These are phyloP conservation scores for Huntiella abstrusa DNA, from an alignment of 2,329 filamentous ascomycete genomes.

Conservation along the genomic window DNA sequence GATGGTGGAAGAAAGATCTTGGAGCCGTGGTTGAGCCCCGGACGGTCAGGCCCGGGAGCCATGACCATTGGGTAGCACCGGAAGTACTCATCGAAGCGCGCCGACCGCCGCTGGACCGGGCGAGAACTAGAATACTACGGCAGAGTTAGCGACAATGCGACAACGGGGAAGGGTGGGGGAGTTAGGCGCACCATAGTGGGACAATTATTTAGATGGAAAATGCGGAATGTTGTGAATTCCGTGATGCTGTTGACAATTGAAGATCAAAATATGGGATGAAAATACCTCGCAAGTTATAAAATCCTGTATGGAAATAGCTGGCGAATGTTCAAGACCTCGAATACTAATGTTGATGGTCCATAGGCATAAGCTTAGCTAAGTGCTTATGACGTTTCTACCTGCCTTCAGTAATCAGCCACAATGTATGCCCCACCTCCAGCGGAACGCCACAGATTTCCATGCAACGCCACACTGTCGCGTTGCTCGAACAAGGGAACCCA, in stretches of 20 bases:
- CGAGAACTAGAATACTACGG: conserved; percentile 14
- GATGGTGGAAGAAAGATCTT: conserved; percentile 97
- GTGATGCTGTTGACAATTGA: too few species aligned
- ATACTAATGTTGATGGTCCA: too few species aligned
- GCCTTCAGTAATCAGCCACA: conserved; percentile 3
- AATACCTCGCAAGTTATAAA: too few species aligned
- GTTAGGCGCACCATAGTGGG: too few species aligned
- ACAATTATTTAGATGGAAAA: too few species aligned
- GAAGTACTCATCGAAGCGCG: conserved; percentile 96
- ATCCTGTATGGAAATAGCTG: too few species aligned
- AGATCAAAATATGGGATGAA: too few species aligned
- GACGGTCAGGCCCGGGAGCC: conserved; percentile 76
- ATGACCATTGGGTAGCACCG: conserved; percentile 91
- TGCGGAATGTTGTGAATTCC: too few species aligned
- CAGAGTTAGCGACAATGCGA: neutral
- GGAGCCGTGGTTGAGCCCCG: conserved; percentile 84
- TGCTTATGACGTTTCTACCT: conserved; percentile 11
- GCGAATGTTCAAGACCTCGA: too few species aligned
- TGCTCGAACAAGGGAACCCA: conserved; percentile 4
- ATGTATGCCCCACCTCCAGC: neutral
- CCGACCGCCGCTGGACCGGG: conserved; percentile 30
- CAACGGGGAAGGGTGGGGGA: neutral
- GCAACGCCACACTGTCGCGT: conserved; percentile 3
- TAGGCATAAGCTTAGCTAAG: neutral
- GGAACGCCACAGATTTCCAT: conserved; percentile 1